Evolutionary conservation across 23 red algal species (phyloP), one percentile per base, ranked within the genome.

Genomic region (Agarophyton chilense): DNA sequence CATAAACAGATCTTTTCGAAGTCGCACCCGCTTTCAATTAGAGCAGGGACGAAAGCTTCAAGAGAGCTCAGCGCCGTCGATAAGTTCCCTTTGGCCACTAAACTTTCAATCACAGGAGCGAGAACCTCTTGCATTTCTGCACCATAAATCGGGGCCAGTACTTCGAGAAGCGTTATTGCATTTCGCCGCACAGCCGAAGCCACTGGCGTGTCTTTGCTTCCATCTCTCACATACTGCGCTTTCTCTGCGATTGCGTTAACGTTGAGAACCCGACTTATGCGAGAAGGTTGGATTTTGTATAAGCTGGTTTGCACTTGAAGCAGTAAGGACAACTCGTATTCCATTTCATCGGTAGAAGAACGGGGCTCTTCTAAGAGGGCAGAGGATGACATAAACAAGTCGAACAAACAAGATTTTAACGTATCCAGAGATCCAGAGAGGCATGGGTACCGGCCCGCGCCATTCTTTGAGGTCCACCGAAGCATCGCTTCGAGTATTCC

Each of bases 21-120:
- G 14, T 86, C 82, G 41, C 64, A 72, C 26, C 82, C 82, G 40
- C 82, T 86, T 25, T 71, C 24, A 19, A 86, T 26, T 8, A 86
- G 35, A 38, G 65, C 82, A 51, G 82, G 62, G 12, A 67, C 64
- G 12, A 86, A 86, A 56, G 58, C 49, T 38, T 86, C 14, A 10
- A 86, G 25, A 29, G 47, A 86, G 25, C 4, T 5, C 41, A 47
- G 24, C 11, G 68, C 6, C 21, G 7, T 29, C 1, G 21, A 22
- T 29, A 12, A 2, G 47, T 74, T 33, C 32, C 68, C 40, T 8
- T 25, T 46, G 1, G 10, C 8, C 22, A 74, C 68, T 39, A 74
- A 74, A 39, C 32, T 47, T 10, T 74, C 68, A 49, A 74, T 39
- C 9, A 74, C 68, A 12, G 41, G 68, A 19, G 68, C 41, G 0